These are phyloP conservation scores for Jatropha curcas DNA, from an alignment of 345 rosid genomes.

Conservation along the genomic window DNA sequence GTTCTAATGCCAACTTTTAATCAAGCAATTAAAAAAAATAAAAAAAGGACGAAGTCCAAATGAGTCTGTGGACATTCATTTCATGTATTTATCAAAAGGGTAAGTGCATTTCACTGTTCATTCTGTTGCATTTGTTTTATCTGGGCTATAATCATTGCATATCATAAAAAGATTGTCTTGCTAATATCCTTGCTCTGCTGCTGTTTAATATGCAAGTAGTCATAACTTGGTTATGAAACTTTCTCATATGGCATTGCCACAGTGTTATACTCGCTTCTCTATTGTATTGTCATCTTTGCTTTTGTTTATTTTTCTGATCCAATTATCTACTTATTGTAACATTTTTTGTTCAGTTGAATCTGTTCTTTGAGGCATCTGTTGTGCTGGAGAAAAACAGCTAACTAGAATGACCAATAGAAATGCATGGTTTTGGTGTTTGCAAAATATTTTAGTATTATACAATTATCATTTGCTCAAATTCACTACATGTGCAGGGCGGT, in stretches of 20 bases:
- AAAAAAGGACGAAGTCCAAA: not conserved
- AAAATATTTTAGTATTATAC: not conserved
- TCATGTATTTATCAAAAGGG: not conserved
- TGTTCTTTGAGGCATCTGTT: not conserved
- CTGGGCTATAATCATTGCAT: not conserved
- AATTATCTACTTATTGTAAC: not conserved
- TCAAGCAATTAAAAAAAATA: not conserved
- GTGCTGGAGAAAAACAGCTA: not conserved
- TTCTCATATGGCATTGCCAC: not conserved
- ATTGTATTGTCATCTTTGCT: not conserved
- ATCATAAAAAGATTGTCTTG: not conserved
- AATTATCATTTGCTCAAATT: not conserved
- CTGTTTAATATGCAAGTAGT: not conserved
- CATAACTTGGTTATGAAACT: not conserved
- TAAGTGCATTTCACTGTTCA: not conserved
- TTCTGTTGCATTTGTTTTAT: not conserved
- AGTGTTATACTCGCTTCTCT: not conserved
- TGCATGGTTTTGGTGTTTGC: not conserved
- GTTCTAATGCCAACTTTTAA: not conserved
- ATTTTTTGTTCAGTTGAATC: not conserved
- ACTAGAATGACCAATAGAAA: not conserved
- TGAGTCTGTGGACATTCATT: not conserved
- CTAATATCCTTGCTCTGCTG: not conserved
- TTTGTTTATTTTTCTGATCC: not conserved
- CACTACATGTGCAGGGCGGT: slow-evolving; percentile 57